A percentile compares a stretch with the other conserved stretches of the same genome.
Conservation (phyloP, 208 protist species). For the Crithidia bombi region DNA sequence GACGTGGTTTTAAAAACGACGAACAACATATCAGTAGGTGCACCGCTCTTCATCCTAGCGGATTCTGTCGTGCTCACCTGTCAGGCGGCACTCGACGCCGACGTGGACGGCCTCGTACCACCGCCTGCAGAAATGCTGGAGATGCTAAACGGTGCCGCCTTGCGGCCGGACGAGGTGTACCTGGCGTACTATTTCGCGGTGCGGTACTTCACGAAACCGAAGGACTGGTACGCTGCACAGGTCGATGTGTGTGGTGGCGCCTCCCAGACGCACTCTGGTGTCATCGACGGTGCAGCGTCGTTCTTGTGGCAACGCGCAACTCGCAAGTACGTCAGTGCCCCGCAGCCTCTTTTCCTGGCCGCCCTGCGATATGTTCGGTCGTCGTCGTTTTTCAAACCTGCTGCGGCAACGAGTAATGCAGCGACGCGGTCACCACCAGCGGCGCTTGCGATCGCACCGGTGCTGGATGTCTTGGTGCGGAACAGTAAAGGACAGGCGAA, state of each 20-base stretch:
- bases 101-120: conserved; percentile 41
- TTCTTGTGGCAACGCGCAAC: conserved; percentile 21
- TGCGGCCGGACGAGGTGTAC: conserved; percentile 25
- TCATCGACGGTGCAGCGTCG: background rate
- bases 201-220: conserved; percentile 15
- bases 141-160: conserved; percentile 13
- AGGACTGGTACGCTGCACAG: conserved; percentile 30
- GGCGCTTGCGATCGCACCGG: conserved; percentile 16
- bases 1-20: conserved; percentile 2
- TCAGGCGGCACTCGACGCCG: conserved; percentile 35
- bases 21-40: conserved; percentile 5
- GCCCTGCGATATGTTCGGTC: conserved; percentile 32
- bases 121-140: conserved; percentile 40
- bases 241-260: conserved; percentile 6
- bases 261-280: background rate
- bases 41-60: conserved; percentile 27
- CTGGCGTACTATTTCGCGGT: conserved; percentile 40
- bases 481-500: background rate
- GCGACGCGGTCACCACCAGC: background rate
- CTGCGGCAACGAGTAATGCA: background rate
- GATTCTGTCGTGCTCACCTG: conserved; percentile 34
- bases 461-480: conserved; percentile 21
- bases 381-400: conserved; percentile 25
- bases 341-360: conserved; percentile 25
- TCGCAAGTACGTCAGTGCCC: conserved; percentile 33